Evolutionary conservation across 768 basidiomycete genomes (phyloP), one percentile per base, ranked within the genome.

Genomic region (Boletus patriciae): DNA sequence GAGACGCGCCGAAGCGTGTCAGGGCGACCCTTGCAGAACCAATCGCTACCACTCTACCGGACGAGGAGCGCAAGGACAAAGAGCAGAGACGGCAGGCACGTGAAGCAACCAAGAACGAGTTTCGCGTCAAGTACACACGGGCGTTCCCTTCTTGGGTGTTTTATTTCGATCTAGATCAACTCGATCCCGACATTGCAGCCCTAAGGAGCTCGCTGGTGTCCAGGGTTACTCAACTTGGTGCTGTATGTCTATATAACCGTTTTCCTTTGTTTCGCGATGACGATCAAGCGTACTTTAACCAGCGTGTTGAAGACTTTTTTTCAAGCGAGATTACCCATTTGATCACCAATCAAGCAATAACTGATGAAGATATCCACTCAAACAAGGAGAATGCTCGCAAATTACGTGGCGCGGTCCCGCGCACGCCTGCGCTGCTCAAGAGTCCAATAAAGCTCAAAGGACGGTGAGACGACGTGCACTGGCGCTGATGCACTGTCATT

Each of bases 221-320:
- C 38, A 80, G 82, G 62, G 84, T 96, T 34, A 64, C 72, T 36
- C 80, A 81, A 41, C 81, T 97, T 59, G 90, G 90, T 60, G 89
- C 85, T 58, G 96, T 98, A 73, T 65, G 92, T 82, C 44, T 16
- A 41, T 40, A 36, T 31, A 21, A 25, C 46, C 29, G 10, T 31
- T 11, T 11, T 31, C 31, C 11, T 31, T 11, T n/a, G 31, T 29
- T 47, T 52, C 25, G 48, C 12, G 21, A 50, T 31, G 46, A 41
- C 34, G 34, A 58, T 56, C 48, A 25, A 51, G 50, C 49, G 43
- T n/a, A 16, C 41, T 47, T 43, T 49, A 19, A 56, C 36, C 66
- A 98, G 97, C 79, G 78, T 54, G 82, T 93, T 54, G 92, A 96
- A 48, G 82, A 86, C 58, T 97, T 97, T 79, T 95, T 98, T 72